These are phyloP conservation scores for Purshia tridentata DNA, from an alignment of 306 rosid species.

Conservation along the genomic window DNA sequence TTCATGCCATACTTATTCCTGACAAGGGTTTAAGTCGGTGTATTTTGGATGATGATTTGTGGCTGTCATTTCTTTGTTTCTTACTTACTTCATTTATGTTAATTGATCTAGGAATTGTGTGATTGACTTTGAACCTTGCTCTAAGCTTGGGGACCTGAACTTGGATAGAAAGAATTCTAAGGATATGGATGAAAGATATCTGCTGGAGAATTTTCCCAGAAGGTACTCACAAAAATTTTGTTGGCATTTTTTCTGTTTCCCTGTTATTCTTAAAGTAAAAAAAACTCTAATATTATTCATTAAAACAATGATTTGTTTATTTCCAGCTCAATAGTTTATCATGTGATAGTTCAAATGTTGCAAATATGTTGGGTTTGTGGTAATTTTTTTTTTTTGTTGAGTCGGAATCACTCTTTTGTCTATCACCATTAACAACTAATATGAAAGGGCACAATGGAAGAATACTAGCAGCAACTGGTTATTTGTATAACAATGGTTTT, in stretches of 20 bases:
- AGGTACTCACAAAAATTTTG: conserved; percentile 47
- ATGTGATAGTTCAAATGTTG: not conserved
- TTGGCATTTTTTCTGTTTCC: conserved; percentile 24
- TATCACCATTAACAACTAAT: not conserved
- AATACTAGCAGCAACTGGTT: not conserved
- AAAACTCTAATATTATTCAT: not conserved
- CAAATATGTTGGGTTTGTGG: not conserved
- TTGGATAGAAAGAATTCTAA: conserved; percentile 64
- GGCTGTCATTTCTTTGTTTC: conserved; percentile 11
- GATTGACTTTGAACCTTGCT: conserved; percentile 89
- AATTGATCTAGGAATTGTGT: conserved; percentile 55
- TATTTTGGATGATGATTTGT: conserved; percentile 23
- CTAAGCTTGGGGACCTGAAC: conserved; percentile 90
- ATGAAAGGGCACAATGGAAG: not conserved
- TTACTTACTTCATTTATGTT: conserved; percentile 25
- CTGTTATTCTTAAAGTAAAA: not conserved
- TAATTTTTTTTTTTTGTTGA: not conserved
- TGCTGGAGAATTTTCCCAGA: conserved; percentile 36
- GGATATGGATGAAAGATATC: conserved; percentile 47
- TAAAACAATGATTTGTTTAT: not conserved
- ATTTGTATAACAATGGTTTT: no score
- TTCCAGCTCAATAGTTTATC: not conserved
- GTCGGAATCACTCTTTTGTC: not conserved
- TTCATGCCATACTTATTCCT: not conserved
- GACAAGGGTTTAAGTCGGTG: conserved; percentile 17